phyloP scores from a whole-genome alignment of 2,329 filamentous ascomycete genomes.

The Talaromyces sp. region DNA sequence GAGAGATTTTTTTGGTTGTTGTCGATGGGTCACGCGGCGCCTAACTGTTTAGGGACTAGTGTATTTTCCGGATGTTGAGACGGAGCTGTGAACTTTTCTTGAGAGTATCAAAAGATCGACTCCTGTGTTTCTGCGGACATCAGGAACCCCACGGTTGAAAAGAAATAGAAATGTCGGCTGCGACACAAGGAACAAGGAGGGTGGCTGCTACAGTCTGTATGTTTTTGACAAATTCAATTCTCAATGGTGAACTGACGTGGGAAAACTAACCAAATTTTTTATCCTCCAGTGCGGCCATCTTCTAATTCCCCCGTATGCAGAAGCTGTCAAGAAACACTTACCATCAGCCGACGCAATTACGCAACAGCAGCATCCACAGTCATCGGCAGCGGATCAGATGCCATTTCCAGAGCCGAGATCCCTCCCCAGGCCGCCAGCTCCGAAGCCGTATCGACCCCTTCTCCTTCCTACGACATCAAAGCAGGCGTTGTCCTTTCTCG shows the following conservation, averaged over 20 bases:
- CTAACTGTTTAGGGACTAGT: conserved; percentile 27
- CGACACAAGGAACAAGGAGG: conserved; percentile 39
- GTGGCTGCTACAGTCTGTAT: conserved; percentile 37
- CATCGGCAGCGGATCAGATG: conserved; percentile 26
- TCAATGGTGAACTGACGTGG: neutral
- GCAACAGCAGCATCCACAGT: conserved; percentile 34
- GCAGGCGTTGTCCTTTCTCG: conserved; percentile 80
- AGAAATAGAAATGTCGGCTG: conserved; percentile 32
- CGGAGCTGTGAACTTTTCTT: conserved; percentile 34
- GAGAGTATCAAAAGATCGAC: conserved; percentile 14
- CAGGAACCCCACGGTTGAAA: conserved; percentile 10
- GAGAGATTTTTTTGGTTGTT: conserved; percentile 20
- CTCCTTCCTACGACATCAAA: conserved; percentile 44
- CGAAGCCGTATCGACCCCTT: conserved; percentile 23
- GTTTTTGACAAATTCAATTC: conserved; percentile 16
- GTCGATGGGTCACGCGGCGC: conserved; percentile 22
- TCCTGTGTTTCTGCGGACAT: conserved; percentile 17
- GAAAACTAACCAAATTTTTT: conserved; percentile 16
- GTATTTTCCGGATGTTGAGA: conserved; percentile 11
- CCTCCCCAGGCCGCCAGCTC: conserved; percentile 41
- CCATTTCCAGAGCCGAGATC: conserved; percentile 24
- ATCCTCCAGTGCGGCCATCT: conserved; percentile 24
- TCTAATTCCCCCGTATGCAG: conserved; percentile 38
- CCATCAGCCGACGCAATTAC: conserved; percentile 36
- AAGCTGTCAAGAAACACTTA: conserved; percentile 41